A percentile compares a stretch with the other conserved stretches of the same genome.
These are phyloP conservation scores for Hordeum marinum DNA, from an alignment of 176 grass and related monocot genomes.

Conservation along the genomic window DNA sequence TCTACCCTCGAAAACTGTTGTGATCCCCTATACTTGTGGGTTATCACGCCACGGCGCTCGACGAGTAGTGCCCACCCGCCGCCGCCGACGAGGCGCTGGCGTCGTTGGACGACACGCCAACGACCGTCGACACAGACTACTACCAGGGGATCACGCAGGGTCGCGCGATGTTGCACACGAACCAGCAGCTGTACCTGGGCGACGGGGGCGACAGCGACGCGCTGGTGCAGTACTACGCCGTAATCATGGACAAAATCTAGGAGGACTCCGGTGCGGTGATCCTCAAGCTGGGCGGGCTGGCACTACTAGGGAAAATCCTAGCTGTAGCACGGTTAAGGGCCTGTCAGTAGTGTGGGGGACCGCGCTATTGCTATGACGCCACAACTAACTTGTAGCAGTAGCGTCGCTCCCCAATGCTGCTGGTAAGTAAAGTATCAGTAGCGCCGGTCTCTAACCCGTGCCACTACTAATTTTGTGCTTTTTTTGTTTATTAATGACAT, in stretches of 20 bases:
- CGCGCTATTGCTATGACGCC: too few species aligned
- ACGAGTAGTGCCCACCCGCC: slow-evolving; percentile 35
- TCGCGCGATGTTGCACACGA: slow-evolving; percentile 59
- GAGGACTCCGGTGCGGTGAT: slow-evolving; percentile 54
- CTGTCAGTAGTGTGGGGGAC: too few species aligned
- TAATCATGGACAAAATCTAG: slow-evolving; percentile 39
- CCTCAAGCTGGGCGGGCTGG: slow-evolving; percentile 51
- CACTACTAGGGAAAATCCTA: too few species aligned
- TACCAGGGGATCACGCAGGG: slow-evolving; percentile 51
- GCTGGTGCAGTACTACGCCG: slow-evolving; percentile 48
- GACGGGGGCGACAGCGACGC: slow-evolving; percentile 37
- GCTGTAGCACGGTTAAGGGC: too few species aligned
- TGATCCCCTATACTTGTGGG: too few species aligned
- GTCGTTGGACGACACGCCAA: slow-evolving; percentile 60
- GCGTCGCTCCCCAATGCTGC: too few species aligned
- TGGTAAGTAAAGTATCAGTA: too few species aligned
- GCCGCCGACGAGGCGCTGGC: slow-evolving; percentile 53
- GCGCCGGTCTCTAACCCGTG: too few species aligned
- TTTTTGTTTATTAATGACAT: too few species aligned
- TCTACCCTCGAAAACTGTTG: too few species aligned
- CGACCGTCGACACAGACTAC: slow-evolving; percentile 54
- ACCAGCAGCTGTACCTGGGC: slow-evolving; percentile 60
- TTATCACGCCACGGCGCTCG: slow-evolving; percentile 48
- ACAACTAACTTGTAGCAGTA: too few species aligned
- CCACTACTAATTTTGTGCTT: too few species aligned